Evolutionary conservation across 768 basidiomycete species (phyloP).

Genomic region (Solioccasus polychromus): DNA sequence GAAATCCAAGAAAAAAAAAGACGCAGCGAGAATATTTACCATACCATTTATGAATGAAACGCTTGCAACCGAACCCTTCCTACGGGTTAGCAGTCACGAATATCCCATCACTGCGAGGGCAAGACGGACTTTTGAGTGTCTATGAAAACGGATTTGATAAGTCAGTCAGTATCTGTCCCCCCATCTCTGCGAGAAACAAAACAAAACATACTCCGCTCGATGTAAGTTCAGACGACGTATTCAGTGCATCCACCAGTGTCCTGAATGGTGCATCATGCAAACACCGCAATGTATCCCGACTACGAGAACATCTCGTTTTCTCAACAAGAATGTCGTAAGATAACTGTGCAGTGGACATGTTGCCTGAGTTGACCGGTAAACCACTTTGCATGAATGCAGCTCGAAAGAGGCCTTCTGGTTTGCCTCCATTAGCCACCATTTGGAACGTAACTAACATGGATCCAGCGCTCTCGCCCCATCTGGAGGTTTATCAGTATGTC

Average conservation of each 20-base stretch:
- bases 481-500: neutral
- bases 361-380: constrained; percentile 22
- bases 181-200: neutral
- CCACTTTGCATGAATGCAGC: constrained; percentile 42
- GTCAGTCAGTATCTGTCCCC: neutral
- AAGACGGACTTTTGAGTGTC: constrained; percentile 27
- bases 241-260: constrained; percentile 30
- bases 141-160: no score
- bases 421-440: constrained; percentile 23
- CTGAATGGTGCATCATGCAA: constrained; percentile 34
- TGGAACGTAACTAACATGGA: constrained; percentile 32
- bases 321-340: constrained; percentile 30
- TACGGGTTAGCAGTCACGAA: constrained; percentile 35
- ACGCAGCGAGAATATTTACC: neutral
- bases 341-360: constrained; percentile 22
- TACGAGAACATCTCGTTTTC: constrained; percentile 24
- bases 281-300: constrained; percentile 30
- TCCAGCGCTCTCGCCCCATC: constrained; percentile 39
- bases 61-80: constrained; percentile 27
- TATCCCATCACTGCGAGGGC: constrained; percentile 37
- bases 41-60: constrained; percentile 8
- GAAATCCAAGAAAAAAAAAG: neutral
- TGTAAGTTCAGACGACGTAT: constrained; percentile 30
- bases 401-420: constrained; percentile 25
- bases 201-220: constrained; percentile 28